Evolutionary conservation across 345 rosid species (phyloP).

Genomic region (Mangifera indica): DNA sequence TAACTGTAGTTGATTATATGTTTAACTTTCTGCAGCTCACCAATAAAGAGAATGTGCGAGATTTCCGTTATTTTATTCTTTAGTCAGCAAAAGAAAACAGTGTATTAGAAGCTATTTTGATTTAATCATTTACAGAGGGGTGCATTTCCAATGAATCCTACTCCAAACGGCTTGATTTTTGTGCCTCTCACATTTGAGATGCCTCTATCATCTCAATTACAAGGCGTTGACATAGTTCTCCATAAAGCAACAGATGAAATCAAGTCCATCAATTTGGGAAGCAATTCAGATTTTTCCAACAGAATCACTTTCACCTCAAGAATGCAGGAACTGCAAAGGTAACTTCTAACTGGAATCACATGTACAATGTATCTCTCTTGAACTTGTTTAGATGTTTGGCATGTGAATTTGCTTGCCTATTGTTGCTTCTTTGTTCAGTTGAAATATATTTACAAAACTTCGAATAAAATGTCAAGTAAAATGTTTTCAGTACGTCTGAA

Average conservation of each 20-base stretch:
- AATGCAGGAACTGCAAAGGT: constrained; percentile 80
- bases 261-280: constrained; percentile 55
- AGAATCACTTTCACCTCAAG: constrained; percentile 60
- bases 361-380: neutral
- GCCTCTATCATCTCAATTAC: constrained; percentile 64
- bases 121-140: constrained; percentile 62
- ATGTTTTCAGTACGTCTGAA: neutral
- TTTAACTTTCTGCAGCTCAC: neutral
- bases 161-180: constrained; percentile 73
- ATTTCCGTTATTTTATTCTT: neutral
- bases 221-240: constrained; percentile 65
- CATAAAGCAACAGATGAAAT: constrained; percentile 97
- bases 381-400: neutral
- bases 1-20: neutral
- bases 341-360: constrained; percentile 13
- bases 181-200: constrained; percentile 68
- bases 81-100: neutral
- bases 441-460: neutral
- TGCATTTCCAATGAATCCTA: constrained; percentile 76
- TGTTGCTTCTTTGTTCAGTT: neutral
- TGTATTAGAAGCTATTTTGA: constrained; percentile 15
- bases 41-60: neutral
- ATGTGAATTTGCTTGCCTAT: neutral
- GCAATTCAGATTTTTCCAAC: constrained; percentile 36
- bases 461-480: neutral